Conservation (phyloP, 2,329 filamentous ascomycete species). For the Magnaporthales sp. region DNA sequence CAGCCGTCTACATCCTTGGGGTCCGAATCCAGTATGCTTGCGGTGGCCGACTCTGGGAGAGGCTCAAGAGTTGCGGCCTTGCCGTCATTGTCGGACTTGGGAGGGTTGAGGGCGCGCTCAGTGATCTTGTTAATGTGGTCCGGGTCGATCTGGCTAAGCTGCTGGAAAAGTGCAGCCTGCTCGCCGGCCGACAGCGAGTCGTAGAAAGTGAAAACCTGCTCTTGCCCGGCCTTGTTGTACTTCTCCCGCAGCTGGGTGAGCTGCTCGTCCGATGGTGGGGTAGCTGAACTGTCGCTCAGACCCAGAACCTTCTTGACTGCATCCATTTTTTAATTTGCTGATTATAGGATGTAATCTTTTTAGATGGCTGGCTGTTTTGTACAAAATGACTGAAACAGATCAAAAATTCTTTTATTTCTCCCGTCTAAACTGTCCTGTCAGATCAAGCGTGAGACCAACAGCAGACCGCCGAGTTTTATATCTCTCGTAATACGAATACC, state of each 20-base stretch:
- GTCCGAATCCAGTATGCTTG: slow-evolving; percentile 85
- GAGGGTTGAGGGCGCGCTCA: slow-evolving; percentile 71
- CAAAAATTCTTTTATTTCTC: neutral
- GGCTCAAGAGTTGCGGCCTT: slow-evolving; percentile 62
- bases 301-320: slow-evolving; percentile 33
- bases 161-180: slow-evolving; percentile 70
- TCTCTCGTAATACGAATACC: neutral
- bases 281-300: slow-evolving; percentile 26
- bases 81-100: slow-evolving; percentile 44
- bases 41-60: slow-evolving; percentile 75
- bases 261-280: slow-evolving; percentile 55
- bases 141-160: slow-evolving; percentile 76
- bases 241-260: slow-evolving; percentile 60
- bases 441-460: neutral
- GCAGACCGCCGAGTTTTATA: neutral
- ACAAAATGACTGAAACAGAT: neutral
- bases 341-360: neutral
- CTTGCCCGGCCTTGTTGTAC: slow-evolving; percentile 68
- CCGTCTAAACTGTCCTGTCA: neutral
- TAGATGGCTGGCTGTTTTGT: neutral
- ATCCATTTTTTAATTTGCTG: slow-evolving; percentile 24
- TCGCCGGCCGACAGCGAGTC: slow-evolving; percentile 67
- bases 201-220: slow-evolving; percentile 81
- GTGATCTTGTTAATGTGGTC: slow-evolving; percentile 81
- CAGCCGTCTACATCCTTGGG: slow-evolving; percentile 70